phyloP scores from a whole-genome alignment of 768 basidiomycete species.

The Mycena epipterygia region DNA sequence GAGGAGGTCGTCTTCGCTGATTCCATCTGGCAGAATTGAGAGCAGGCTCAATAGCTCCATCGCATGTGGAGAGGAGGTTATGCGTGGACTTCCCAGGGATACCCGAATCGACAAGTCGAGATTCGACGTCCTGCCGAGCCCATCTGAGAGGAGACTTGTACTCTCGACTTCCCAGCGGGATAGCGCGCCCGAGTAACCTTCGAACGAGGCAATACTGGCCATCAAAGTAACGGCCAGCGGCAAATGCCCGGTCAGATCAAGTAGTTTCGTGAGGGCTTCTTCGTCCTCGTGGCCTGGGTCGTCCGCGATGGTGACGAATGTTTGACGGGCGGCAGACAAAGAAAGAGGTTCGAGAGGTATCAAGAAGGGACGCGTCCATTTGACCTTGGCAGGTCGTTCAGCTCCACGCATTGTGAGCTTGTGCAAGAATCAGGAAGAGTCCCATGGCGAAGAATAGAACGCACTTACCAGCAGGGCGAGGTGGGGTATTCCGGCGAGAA shows the following conservation, averaged over 20 bases:
- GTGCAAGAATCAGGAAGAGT: neutral
- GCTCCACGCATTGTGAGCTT: constrained; percentile 12
- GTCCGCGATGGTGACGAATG: neutral
- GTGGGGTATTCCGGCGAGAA: neutral
- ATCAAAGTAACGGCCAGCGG: constrained; percentile 2
- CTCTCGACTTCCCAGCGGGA: neutral
- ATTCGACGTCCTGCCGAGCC: neutral
- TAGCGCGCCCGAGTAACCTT: neutral
- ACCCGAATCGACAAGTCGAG: neutral
- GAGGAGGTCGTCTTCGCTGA: neutral
- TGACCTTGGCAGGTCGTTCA: neutral
- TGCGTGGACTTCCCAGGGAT: neutral
- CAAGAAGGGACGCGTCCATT: constrained; percentile 11
- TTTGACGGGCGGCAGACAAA: neutral
- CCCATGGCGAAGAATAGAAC: neutral
- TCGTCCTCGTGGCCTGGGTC: neutral
- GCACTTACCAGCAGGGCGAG: neutral
- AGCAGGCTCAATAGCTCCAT: neutral
- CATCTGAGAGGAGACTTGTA: neutral
- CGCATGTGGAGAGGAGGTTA: neutral
- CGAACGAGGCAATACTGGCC: constrained; percentile 1
- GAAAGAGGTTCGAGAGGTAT: neutral
- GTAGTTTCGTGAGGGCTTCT: neutral
- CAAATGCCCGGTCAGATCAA: neutral
- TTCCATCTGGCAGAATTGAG: constrained; percentile 2